Base-by-base conservation (phyloP, 176 grass and related monocot species). In the Musa beccarii region DNA sequence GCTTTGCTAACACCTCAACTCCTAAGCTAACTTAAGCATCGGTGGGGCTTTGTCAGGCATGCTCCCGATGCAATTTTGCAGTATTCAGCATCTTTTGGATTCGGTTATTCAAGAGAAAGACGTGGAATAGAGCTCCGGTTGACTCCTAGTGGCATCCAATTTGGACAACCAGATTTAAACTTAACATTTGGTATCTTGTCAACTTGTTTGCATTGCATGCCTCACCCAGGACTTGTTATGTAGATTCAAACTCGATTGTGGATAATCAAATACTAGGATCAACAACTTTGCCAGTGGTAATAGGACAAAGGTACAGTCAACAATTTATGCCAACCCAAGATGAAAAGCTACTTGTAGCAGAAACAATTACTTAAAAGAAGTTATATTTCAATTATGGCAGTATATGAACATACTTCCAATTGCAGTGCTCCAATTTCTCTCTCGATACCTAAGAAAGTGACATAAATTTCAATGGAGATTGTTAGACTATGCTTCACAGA, bases 361-460 rank as follows among this genome's bases (percentile, higher is more conserved):
- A 66, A 51, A 77, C 0, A 9, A 26, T 17, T 16, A 26, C 11
- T 72, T 13, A 63, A 53, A 68, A 73, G 66, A 43, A 24, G 69
- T 21, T 25, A 9, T 69, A 62, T n/a, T 59, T 8, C 20, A 51
- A 3, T 49, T 10, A 82, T 59, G 70, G 10, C 64, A 65, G 11
- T 78, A 19, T 34, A 28, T 73, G 53, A 65, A 57, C 73, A 24
- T 87, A 99, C 95, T 89, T 99, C 95, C 75, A 87, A 83, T 24
- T 99, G 80, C 81, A 99, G 79, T 19, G 72, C 79, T 78, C 79
- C 82, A 75, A 94, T 89, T 68, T 99, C 95, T 74, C 88, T 94
- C 80, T 94, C 95, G 1, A 99, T 77, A 20, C 90, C 95, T 99
- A 34, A 53, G 8, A 52, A 76, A 3, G 51, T 53, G 9, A 72